Percentiles rank a stretch among this genome's conserved stretches.
phyloP scores from a whole-genome alignment of 2,329 filamentous ascomycete genomes.

The Coniella lustricola region DNA sequence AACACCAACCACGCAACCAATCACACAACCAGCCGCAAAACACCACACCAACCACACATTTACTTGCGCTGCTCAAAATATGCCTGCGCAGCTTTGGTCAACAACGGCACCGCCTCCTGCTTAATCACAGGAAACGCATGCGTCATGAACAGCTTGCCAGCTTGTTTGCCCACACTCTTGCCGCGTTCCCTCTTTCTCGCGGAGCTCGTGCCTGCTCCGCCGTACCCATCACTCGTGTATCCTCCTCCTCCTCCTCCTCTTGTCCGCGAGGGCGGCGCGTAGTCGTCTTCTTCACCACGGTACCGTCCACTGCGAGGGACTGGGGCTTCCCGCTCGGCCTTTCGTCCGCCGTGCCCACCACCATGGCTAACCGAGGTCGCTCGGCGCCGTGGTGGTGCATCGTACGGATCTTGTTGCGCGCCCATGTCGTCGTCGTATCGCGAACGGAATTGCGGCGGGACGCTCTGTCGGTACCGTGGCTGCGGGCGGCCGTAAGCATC shows the following conservation, averaged over 20 bases:
- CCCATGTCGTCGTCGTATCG: neutral
- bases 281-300: constrained; percentile 4
- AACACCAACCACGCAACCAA: too few relatives aligned
- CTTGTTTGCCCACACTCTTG: constrained; percentile 13
- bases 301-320: neutral
- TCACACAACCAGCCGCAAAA: too few relatives aligned
- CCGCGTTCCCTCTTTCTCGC: constrained; percentile 6
- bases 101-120: constrained; percentile 15
- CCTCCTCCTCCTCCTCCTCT: neutral
- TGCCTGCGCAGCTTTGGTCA: constrained; percentile 16
- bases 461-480: constrained; percentile 10
- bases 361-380: constrained; percentile 9
- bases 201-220: neutral
- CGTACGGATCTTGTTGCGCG: constrained; percentile 1
- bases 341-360: neutral
- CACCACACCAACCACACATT: too few relatives aligned
- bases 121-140: constrained; percentile 15
- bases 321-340: neutral
- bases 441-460: constrained; percentile 9
- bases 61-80: constrained; percentile 11
- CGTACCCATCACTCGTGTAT: neutral
- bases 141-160: constrained; percentile 15
- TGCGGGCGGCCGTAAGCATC: neutral
- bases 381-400: constrained; percentile 4
- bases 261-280: neutral